Conservation (phyloP, 169 alveolate species). For the Plasmodium inui region DNA sequence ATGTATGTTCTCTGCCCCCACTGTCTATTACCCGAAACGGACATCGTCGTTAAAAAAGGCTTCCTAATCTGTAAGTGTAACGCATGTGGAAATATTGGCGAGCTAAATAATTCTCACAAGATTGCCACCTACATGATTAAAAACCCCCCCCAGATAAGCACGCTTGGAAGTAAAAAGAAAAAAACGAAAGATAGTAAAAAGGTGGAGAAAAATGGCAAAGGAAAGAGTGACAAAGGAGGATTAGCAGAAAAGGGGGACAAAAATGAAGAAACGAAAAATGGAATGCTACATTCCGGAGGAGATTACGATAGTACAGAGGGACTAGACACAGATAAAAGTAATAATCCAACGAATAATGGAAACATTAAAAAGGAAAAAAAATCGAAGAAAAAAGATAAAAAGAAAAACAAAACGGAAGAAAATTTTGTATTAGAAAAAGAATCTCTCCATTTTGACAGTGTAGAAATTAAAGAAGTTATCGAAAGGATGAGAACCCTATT, state of each 20-base stretch:
- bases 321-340: constrained; percentile 43
- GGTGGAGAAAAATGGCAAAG: constrained; percentile 73
- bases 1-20: constrained; percentile 97
- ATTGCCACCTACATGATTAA: constrained; percentile 95
- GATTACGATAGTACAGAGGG: constrained; percentile 33
- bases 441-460: constrained; percentile 82
- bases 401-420: constrained; percentile 64
- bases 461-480: constrained; percentile 86
- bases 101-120: constrained; percentile 96
- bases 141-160: constrained; percentile 93
- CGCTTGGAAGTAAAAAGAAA: constrained; percentile 76
- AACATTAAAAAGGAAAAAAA: constrained; percentile 67
- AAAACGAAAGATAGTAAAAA: constrained; percentile 75
- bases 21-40: constrained; percentile 98
- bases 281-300: constrained; percentile 76
- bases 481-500: constrained; percentile 83
- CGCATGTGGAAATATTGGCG: constrained; percentile 97
- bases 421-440: constrained; percentile 78
- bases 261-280: constrained; percentile 74
- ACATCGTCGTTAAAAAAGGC: constrained; percentile 93
- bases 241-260: constrained; percentile 32
- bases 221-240: constrained; percentile 62
- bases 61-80: constrained; percentile 93
- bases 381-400: constrained; percentile 20
- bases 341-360: constrained; percentile 25